phyloP scores from a whole-genome alignment of 805 yeast genomes.

The Suhomyces pyralidae region DNA sequence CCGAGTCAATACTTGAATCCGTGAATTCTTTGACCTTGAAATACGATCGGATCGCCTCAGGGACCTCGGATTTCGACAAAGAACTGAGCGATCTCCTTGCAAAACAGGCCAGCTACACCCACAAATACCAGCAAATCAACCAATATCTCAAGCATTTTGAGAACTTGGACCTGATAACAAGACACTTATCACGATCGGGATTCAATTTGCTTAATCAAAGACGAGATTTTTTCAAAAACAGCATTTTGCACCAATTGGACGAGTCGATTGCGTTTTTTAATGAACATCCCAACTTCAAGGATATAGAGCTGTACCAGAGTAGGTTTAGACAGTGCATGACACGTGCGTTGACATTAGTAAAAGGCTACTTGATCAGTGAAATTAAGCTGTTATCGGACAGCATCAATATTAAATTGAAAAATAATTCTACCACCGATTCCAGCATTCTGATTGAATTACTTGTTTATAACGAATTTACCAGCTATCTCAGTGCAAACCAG shows the following conservation, averaged over 20 bases:
- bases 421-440: constrained; percentile 7
- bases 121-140: constrained; percentile 45
- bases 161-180: constrained; percentile 65
- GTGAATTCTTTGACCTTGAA: constrained; percentile 48
- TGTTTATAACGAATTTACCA: constrained; percentile 58
- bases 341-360: constrained; percentile 70
- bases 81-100: constrained; percentile 51
- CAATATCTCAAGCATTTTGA: constrained; percentile 60
- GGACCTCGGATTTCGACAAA: constrained; percentile 62
- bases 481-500: constrained; percentile 19
- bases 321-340: constrained; percentile 83
- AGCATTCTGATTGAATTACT: constrained; percentile 56
- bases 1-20: constrained; percentile 42
- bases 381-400: constrained; percentile 32
- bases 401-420: constrained; percentile 10
- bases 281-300: constrained; percentile 53
- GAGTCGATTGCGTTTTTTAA: constrained; percentile 60
- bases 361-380: constrained; percentile 57
- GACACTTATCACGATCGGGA: constrained; percentile 62
- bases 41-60: constrained; percentile 56
- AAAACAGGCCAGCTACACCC: constrained; percentile 42
- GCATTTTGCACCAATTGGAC: constrained; percentile 56
- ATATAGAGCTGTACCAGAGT: constrained; percentile 62
- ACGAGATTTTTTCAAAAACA: constrained; percentile 38
- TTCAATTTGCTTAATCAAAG: constrained; percentile 60